phyloP scores from a whole-genome alignment of 257 asterid genomes.

The Cinchona pubescens region DNA sequence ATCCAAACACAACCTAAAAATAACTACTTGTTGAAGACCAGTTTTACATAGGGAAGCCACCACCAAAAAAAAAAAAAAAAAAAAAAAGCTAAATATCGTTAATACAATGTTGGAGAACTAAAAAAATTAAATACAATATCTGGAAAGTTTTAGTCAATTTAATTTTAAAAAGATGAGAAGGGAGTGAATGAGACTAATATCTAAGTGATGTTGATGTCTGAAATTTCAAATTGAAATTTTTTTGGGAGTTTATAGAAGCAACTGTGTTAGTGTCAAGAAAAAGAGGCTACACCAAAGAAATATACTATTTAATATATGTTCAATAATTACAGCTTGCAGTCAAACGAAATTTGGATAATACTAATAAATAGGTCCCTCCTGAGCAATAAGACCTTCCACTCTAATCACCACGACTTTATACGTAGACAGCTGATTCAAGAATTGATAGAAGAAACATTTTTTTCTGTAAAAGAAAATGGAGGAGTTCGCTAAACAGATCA shows the following conservation, averaged over 20 bases:
- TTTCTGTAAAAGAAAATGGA: constrained; percentile 15
- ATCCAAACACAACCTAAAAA: too few species aligned
- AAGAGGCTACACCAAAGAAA: background rate
- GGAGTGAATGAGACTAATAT: too few species aligned
- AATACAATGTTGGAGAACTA: too few species aligned
- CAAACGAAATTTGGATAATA: background rate
- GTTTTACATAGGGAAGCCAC: too few species aligned
- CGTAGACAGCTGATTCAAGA: background rate
- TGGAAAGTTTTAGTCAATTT: too few species aligned
- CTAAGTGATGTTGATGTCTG: background rate
- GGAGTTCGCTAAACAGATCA: constrained; percentile 7
- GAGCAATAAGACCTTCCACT: background rate
- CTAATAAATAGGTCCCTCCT: background rate
- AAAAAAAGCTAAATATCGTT: too few species aligned
- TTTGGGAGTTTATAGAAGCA: background rate
- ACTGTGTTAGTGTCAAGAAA: too few species aligned
- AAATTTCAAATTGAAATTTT: background rate
- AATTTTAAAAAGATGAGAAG: too few species aligned
- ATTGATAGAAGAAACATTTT: background rate
- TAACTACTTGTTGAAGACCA: background rate
- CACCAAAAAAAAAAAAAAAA: too few species aligned
- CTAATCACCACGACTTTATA: background rate
- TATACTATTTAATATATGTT: too few species aligned
- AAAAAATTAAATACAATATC: too few species aligned
- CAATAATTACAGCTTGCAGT: background rate